Base-by-base conservation (phyloP, 495 filamentous ascomycete genomes). In the Aspergillus homomorphus region DNA sequence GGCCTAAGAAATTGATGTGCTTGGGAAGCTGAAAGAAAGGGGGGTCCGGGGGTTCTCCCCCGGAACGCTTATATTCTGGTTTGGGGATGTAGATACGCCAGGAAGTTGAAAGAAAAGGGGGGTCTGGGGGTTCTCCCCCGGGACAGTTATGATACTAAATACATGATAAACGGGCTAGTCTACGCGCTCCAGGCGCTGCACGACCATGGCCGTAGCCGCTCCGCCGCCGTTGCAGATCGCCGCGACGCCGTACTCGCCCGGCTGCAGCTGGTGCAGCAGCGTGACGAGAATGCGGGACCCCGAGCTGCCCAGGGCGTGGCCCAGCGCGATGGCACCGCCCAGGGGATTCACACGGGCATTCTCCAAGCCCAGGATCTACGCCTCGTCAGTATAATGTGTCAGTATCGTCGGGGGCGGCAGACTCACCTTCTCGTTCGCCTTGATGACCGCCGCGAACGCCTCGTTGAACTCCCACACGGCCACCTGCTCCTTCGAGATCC, bases 381-480 rank as follows among this genome's bases (percentile, higher is more conserved):
- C 2, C 56, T 23, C 4, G 57, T 66, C 68, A 70, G 64, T 53
- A 58, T 41, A 14, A 38, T 45, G n/a, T n/a, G n/a, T n/a, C n/a
- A n/a, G n/a, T n/a, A n/a, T n/a, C n/a, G n/a, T n/a, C n/a, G n/a
- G n/a, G n/a, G n/a, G n/a, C n/a, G n/a, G 6, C 16, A 9, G 22
- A 62, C 71, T 73, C 66, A 88, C 89, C 85, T 94, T 89, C 65
- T 90, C 88, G 63, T 96, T 97, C 9, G 93, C 93, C 71, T 92
- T 92, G 73, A 96, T 96, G 15, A 97, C 93, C 0, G 89, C 93
- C 15, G 93, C 93, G 70, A 98, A 98, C 0, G 94, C 94, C 70
- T 98, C 94, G 71, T 98, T 98, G 74, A 98, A 94, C 72, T 98
- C 94, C 92, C 93, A 97, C 3, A 96, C 75, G 2, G 92, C 86